phyloP scores from a whole-genome alignment of 1,284 basidiomycete species.

The Clitocybe nebularis region DNA sequence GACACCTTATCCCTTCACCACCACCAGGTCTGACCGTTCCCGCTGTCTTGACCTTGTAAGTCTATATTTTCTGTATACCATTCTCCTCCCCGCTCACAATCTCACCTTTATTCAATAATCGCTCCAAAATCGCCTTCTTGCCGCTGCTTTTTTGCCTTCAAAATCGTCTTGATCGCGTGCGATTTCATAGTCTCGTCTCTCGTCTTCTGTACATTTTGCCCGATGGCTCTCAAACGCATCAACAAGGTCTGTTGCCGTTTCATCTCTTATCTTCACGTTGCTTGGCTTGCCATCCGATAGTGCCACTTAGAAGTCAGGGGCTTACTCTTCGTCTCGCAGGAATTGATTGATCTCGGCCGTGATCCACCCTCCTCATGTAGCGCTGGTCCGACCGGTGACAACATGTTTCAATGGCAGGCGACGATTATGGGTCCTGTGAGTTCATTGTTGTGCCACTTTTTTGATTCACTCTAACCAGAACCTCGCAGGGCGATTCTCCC shows the following conservation, averaged over 20 bases:
- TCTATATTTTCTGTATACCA: slow-evolving; percentile 3
- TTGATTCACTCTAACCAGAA: slow-evolving; percentile 16
- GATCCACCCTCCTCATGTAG: slow-evolving; percentile 98
- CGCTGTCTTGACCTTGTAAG: slow-evolving; percentile 20
- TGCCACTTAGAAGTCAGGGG: slow-evolving; percentile 15
- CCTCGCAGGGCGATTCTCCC: slow-evolving; percentile 80
- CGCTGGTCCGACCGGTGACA: slow-evolving; percentile 92
- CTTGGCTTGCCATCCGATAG: slow-evolving; percentile 2
- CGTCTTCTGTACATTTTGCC: slow-evolving; percentile 18
- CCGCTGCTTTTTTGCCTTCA: slow-evolving; percentile 11
- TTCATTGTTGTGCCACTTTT: slow-evolving; percentile 22
- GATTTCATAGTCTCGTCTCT: slow-evolving; percentile 17
- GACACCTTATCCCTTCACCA: slow-evolving; percentile 47
- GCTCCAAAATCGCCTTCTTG: slow-evolving; percentile 14
- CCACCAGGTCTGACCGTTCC: slow-evolving; percentile 34
- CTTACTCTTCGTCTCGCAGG: slow-evolving; percentile 56
- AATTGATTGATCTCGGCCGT: slow-evolving; percentile 95
- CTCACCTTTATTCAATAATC: slow-evolving; percentile 12
- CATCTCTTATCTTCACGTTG: slow-evolving; percentile 9
- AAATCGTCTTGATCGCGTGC: slow-evolving; percentile 22
- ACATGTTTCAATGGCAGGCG: slow-evolving; percentile 98
- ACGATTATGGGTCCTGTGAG: slow-evolving; percentile 96
- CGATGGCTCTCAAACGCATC: slow-evolving; percentile 97
- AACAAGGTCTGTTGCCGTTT: slow-evolving; percentile 86
- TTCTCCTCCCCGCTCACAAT: slow-evolving; percentile 11